Base-by-base conservation (phyloP, 352 stramenopile genomes). In the Thraustotheca clavata region DNA sequence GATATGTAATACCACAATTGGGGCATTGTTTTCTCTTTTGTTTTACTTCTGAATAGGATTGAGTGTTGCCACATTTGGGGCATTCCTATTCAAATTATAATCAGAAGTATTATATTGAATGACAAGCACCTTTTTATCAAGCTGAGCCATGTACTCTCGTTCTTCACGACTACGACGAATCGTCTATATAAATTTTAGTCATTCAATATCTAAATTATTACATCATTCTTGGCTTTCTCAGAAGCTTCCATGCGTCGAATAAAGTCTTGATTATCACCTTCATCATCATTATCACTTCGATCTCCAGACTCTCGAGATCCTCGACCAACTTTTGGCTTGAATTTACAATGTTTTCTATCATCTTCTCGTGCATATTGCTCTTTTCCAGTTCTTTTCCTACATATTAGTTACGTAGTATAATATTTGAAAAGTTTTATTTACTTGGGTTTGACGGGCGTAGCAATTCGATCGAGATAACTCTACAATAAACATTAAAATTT, bases 11-110 rank as follows among this genome's bases (percentile, higher is more conserved):
- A 20, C 77, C 79, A 54, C 81, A 91, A 52, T 91, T 91, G 18
- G 79, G 81, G 39, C 79, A 91, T 31, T 88, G 88, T 59, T 88
- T 91, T 11, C 81, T 75, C 73, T 91, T 91, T 46, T 91, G 81
- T 2, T 76, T 80, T 24, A 89, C 72, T 60, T 91, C 81, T 33
- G 79, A 73, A 57, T 89, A 89, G 48, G 79, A 89, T 54, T 91
- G 81, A 20, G 76, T 68, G 32, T 86, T 90, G 9, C 81, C 79
- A 36, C 81, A 90, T 35, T 60, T 68, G n/a, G 79, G 77, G 50
- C 81, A 90, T 50, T 88, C 79, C 74, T 82, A 16, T 31, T 22
- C n/a, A 40, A 9, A 49, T 22, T 22, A 5, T 9, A 50, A 14
- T 16, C 36, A 8, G 54, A 20, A 65, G 20, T 36, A 50, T 5